These are phyloP conservation scores for Penicillium argentinense DNA, from an alignment of 495 filamentous ascomycete genomes.

Conservation along the genomic window DNA sequence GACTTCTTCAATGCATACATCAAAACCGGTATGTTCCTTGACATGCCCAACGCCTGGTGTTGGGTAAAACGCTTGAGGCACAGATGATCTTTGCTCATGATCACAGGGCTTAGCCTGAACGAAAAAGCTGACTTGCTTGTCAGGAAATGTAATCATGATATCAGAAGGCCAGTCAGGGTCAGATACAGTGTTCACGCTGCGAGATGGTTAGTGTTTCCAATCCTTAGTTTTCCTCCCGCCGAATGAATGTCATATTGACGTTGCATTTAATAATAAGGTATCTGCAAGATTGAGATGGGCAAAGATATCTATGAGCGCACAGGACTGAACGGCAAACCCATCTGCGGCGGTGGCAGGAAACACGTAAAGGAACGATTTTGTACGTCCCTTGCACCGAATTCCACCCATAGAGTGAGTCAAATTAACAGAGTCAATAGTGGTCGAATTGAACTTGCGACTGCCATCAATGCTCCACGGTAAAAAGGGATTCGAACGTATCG, in stretches of 20 bases:
- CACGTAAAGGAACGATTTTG: conserved; percentile 60
- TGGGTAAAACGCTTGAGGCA: no score
- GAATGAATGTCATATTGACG: no score
- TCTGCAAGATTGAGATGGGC: conserved; percentile 74
- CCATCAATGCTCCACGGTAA: conserved; percentile 88
- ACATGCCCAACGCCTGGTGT: background rate
- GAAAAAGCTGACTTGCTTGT: background rate
- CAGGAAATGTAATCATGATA: conserved; percentile 87
- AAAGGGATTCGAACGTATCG: conserved; percentile 82
- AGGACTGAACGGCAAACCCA: conserved; percentile 75
- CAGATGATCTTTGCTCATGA: no score
- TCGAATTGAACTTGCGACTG: conserved; percentile 77
- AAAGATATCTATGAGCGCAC: conserved; percentile 84
- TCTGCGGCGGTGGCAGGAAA: conserved; percentile 57
- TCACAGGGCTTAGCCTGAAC: no score
- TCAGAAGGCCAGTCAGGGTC: conserved; percentile 80
- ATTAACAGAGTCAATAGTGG: conserved; percentile 48
- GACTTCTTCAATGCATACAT: conserved; percentile 87
- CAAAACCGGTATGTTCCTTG: conserved; percentile 65
- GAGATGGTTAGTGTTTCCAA: conserved; percentile 57
- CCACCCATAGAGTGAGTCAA: background rate
- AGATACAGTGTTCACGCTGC: conserved; percentile 75
- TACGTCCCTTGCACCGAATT: conserved; percentile 22
- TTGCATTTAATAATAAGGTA: conserved; percentile 44
- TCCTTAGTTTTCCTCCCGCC: no score